Conservation (phyloP, 768 basidiomycete species). For the Trametes elegans region DNA sequence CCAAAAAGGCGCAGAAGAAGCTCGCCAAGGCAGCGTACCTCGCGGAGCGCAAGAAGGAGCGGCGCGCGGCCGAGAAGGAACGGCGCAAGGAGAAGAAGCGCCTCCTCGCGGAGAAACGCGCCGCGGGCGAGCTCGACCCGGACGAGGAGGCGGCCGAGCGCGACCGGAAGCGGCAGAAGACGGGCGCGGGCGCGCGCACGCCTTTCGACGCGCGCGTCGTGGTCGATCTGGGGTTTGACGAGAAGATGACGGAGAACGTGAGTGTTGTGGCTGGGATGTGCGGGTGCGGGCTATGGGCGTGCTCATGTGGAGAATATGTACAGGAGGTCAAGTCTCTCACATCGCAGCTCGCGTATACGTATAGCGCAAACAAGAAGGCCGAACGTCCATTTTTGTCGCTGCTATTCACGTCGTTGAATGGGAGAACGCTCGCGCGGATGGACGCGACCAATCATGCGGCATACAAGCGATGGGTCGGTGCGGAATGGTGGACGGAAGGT, state of each 20-base stretch:
- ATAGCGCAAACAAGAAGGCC: slow-evolving; percentile 81
- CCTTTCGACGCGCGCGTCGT: slow-evolving; percentile 60
- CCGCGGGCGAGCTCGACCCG: slow-evolving; percentile 60
- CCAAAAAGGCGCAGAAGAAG: slow-evolving; percentile 79
- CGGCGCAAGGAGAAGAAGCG: slow-evolving; percentile 73
- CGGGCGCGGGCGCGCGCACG: slow-evolving; percentile 26
- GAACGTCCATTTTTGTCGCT: slow-evolving; percentile 66
- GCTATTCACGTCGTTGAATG: slow-evolving; percentile 79
- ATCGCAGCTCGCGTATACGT: slow-evolving; percentile 89
- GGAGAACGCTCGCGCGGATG: slow-evolving; percentile 61
- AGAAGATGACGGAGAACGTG: slow-evolving; percentile 92
- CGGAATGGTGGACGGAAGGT: slow-evolving; percentile 80
- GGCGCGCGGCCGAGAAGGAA: slow-evolving; percentile 75
- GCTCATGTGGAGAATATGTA: not conserved
- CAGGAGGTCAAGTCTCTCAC: slow-evolving; percentile 91
- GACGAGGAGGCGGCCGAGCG: slow-evolving; percentile 23
- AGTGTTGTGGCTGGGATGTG: slow-evolving; percentile 24
- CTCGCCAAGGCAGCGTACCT: slow-evolving; percentile 68
- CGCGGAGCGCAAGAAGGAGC: slow-evolving; percentile 66
- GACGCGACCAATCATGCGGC: slow-evolving; percentile 63
- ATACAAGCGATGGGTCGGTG: slow-evolving; percentile 77
- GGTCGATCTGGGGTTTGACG: slow-evolving; percentile 90
- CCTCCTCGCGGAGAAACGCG: slow-evolving; percentile 54
- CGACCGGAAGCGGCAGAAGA: slow-evolving; percentile 39
- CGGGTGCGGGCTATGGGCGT: not conserved